phyloP scores from a whole-genome alignment of 306 rosid genomes.

The Quercus engelmannii region DNA sequence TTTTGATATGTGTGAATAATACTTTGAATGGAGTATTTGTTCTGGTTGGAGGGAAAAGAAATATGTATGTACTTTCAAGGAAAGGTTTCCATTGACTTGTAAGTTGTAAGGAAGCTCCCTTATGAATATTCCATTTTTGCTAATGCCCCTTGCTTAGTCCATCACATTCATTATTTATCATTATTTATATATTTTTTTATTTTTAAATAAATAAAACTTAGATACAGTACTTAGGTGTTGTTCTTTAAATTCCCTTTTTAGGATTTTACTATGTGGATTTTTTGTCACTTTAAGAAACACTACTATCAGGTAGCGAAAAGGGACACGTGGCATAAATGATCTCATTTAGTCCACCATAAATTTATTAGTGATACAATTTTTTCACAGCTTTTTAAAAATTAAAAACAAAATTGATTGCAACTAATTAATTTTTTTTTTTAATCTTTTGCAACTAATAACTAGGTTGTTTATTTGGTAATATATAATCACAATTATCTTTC shows the following conservation, averaged over 20 bases:
- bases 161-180: neutral
- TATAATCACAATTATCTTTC: too few relatives aligned
- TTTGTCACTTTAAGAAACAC: neutral
- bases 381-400: too few relatives aligned
- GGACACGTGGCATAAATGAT: too few relatives aligned
- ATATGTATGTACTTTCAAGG: neutral
- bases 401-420: too few relatives aligned
- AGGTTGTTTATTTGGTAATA: too few relatives aligned
- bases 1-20: neutral
- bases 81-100: neutral
- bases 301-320: neutral
- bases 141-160: neutral
- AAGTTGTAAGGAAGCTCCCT: neutral
- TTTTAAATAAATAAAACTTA: neutral
- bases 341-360: too few relatives aligned
- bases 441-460: too few relatives aligned
- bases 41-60: neutral
- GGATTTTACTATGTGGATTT: rapidly evolving
- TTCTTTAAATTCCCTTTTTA: rapidly evolving
- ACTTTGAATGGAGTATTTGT: neutral
- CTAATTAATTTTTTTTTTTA: too few relatives aligned
- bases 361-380: too few relatives aligned
- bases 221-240: too few relatives aligned
- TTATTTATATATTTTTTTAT: neutral
- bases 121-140: too few relatives aligned